Evolutionary conservation across 306 rosid species (phyloP).

Genomic region (Vicia sativa): DNA sequence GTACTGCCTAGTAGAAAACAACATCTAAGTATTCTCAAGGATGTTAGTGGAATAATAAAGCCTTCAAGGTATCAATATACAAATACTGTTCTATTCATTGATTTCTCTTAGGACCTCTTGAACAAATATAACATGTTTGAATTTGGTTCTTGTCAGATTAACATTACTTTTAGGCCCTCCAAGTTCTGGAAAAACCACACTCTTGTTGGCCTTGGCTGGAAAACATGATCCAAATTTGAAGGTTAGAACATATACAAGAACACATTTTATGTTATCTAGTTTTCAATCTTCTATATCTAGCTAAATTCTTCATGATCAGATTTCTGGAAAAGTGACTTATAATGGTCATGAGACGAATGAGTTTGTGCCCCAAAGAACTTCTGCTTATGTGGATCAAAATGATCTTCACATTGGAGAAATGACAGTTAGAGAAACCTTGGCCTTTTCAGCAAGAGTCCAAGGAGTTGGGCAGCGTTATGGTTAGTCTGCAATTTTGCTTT

Average conservation of each 20-base stretch:
- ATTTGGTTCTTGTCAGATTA: conserved; percentile 39
- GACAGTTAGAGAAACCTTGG: background rate
- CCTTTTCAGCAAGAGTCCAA: background rate
- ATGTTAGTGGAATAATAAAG: conserved; percentile 75
- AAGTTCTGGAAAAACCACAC: conserved; percentile 80
- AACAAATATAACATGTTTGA: conserved; percentile 7
- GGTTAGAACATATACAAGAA: conserved; percentile 42
- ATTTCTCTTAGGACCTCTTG: conserved; percentile 3
- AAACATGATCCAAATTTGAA: conserved; percentile 62
- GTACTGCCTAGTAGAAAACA: conserved; percentile 45
- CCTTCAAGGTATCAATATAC: conserved; percentile 59
- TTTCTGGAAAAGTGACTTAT: conserved; percentile 45
- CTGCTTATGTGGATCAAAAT: background rate
- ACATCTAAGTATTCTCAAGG: conserved; percentile 57
- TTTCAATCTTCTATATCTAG: background rate
- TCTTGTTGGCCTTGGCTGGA: conserved; percentile 72
- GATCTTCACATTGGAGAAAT: background rate
- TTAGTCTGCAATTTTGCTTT: conserved; percentile 32
- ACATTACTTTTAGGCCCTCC: conserved; percentile 51
- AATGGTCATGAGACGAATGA: background rate
- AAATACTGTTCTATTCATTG: background rate
- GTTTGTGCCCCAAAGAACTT: background rate
- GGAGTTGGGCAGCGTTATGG: conserved; percentile 43
- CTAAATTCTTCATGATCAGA: conserved; percentile 38
- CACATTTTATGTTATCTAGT: background rate